Evolutionary conservation across 2,329 filamentous ascomycete species (phyloP), one percentile per base, ranked within the genome.

Genomic region (Thelonectria rubi): DNA sequence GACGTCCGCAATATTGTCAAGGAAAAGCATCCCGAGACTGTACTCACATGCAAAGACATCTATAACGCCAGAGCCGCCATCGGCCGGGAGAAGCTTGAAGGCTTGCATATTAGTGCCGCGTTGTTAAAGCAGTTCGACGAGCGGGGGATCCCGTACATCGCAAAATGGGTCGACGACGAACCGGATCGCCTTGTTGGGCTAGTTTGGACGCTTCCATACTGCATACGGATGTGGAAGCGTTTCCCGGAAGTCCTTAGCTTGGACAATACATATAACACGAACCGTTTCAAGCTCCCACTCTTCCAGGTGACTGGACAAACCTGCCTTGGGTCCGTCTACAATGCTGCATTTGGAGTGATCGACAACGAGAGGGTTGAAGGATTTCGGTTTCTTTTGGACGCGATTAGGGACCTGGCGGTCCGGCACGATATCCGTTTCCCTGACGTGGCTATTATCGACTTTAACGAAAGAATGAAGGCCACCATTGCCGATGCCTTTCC

Each of bases 241-340:
- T 64, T 57, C 45, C 42, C 17, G n/a, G 17, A 20, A 20, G 17
- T 45, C 11, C 18, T 45, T 17, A 45, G 42, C 42, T 45, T 45
- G 10, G n/a, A 45, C 42, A 45, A 45, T 18, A 45, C 42, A 11
- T 45, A 45, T 20, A 45, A 45, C 20, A 45, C 42, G 17, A 20
- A 20, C 17, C 42, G 42, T 11, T 45, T 45, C 42, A 45, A 45
- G 42, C 42, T 45, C n/a, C 42, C 42, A 18, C 54, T 64, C 18
- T 56, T 64, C 34, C 58, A 64, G 46, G 48, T 43, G 8, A 64
- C 48, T n/a, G 51, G 50, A 30, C 52, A 47, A 34, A 55, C 52
- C 24, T 56, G 43, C 43, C 54, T 56, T 21, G 26, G 43, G 26
- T 48, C 54, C 11, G 54, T 56, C 15, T 56, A 49, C 43, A 56